phyloP scores from a whole-genome alignment of 768 basidiomycete genomes.

The Pisolithus tinctorius region DNA sequence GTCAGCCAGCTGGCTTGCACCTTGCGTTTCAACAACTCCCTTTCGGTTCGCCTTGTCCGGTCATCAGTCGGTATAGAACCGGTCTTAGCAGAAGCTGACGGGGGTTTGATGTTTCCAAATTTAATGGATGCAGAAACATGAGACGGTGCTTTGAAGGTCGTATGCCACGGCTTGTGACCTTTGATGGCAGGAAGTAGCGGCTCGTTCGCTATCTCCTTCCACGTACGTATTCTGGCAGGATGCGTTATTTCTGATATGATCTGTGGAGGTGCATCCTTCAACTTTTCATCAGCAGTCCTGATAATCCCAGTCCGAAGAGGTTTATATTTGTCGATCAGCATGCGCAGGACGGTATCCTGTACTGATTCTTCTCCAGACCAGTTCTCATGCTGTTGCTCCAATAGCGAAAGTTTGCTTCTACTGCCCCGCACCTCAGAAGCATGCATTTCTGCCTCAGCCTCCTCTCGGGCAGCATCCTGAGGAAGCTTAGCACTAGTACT shows the following conservation, averaged over 20 bases:
- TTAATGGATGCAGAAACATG: conserved; percentile 49
- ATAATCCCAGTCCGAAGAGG: conserved; percentile 61
- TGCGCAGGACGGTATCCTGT: conserved; percentile 66
- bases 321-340: conserved; percentile 85
- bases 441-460: conserved; percentile 29
- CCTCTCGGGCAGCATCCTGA: conserved; percentile 54
- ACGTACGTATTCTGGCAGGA: neutral
- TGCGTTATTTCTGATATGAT: conserved; percentile 18
- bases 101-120: conserved; percentile 38
- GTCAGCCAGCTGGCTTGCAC: conserved; percentile 51
- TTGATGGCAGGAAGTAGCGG: conserved; percentile 49
- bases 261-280: conserved; percentile 43
- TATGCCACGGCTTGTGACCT: conserved; percentile 64
- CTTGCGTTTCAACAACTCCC: conserved; percentile 45
- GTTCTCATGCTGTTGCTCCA: conserved; percentile 49
- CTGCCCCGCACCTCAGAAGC: conserved; percentile 6
- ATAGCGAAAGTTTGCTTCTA: conserved; percentile 16
- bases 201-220: conserved; percentile 29
- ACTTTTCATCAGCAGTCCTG: conserved; percentile 57
- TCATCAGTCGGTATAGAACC: conserved; percentile 28
- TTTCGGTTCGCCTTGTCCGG: conserved; percentile 35
- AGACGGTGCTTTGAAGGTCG: conserved; percentile 55
- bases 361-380: conserved; percentile 76
- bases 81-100: conserved; percentile 10
- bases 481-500: conserved; percentile 57